Conservation (phyloP, 1,139 yeast species). For the Kodamaea fungicola region DNA sequence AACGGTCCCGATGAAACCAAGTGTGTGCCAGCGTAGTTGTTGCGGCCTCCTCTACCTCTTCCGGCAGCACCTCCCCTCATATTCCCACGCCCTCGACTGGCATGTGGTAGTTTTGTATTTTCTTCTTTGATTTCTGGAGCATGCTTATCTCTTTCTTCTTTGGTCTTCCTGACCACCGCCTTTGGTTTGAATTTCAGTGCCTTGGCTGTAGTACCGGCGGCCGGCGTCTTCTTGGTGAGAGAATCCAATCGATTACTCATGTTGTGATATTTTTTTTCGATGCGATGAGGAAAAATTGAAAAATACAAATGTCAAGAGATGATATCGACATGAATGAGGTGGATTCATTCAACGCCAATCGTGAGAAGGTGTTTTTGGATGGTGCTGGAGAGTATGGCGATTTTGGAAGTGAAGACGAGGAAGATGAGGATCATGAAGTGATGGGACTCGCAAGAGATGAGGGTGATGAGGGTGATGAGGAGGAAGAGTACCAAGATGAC, state of each 20-base stretch:
- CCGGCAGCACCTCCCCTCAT: slow-evolving; percentile 21
- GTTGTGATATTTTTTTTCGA: slow-evolving; percentile 2
- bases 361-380: slow-evolving; percentile 58
- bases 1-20: slow-evolving; percentile 70
- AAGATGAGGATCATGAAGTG: slow-evolving; percentile 47
- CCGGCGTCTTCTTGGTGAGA: slow-evolving; percentile 27
- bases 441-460: slow-evolving; percentile 33
- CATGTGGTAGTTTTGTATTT: slow-evolving; percentile 13
- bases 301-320: slow-evolving; percentile 9
- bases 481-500: slow-evolving; percentile 29
- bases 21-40: slow-evolving; percentile 59
- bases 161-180: slow-evolving; percentile 73
- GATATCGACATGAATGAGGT: slow-evolving; percentile 58
- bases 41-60: slow-evolving; percentile 40
- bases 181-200: slow-evolving; percentile 72
- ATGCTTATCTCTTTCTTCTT: slow-evolving; percentile 76
- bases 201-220: slow-evolving; percentile 23
- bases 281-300: slow-evolving; percentile 3
- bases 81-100: slow-evolving; percentile 14
- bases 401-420: slow-evolving; percentile 29
- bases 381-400: slow-evolving; percentile 49
- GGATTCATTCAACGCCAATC: slow-evolving; percentile 66
- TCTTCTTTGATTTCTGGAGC: slow-evolving; percentile 58
- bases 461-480: slow-evolving; percentile 25
- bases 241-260: slow-evolving; percentile 48